Conservation (phyloP, 2,329 filamentous ascomycete genomes). For the Fusarium mangiferae region DNA sequence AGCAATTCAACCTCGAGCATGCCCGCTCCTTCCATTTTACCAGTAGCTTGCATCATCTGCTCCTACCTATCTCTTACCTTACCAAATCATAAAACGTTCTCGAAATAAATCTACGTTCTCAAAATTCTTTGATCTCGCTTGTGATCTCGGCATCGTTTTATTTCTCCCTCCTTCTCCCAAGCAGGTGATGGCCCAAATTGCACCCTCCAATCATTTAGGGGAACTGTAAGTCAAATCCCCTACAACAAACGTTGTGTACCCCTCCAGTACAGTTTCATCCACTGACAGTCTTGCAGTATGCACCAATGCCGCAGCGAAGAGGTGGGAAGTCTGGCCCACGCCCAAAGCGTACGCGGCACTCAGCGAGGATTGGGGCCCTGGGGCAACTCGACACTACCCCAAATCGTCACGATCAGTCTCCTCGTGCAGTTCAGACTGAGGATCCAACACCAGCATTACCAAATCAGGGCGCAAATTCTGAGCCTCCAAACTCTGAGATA, state of each 20-base stretch:
- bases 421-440: neutral
- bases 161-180: neutral
- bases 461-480: neutral
- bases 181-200: neutral
- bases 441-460: neutral
- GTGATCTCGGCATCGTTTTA: neutral
- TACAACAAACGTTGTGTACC: neutral
- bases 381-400: constrained; percentile 50
- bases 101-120: neutral
- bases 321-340: constrained; percentile 31
- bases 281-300: neutral
- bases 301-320: constrained; percentile 32
- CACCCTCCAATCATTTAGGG: neutral
- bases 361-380: constrained; percentile 31
- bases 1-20: neutral
- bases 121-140: neutral
- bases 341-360: constrained; percentile 16
- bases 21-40: neutral
- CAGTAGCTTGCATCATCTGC: neutral
- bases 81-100: neutral
- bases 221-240: constrained; percentile 6
- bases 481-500: neutral
- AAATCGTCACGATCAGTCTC: constrained; percentile 38
- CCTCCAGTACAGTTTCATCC: neutral
- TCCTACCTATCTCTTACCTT: neutral